These are phyloP conservation scores for Chaetomiaceae sp. DNA, from an alignment of 2,329 filamentous ascomycete species.

Conservation along the genomic window DNA sequence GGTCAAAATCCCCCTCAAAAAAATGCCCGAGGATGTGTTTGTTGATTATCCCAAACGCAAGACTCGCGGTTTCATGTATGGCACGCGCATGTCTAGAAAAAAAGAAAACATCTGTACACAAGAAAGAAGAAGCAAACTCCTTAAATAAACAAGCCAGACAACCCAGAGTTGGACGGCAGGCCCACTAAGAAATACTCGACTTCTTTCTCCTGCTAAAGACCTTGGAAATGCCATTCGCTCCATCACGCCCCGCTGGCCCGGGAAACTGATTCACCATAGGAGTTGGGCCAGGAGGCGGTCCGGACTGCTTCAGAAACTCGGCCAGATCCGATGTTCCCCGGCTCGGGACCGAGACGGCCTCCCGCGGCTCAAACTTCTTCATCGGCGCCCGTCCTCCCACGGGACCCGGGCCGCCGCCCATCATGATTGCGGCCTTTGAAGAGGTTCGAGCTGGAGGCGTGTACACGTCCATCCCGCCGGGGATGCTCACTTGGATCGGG, in stretches of 20 bases:
- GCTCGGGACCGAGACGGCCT: constrained; percentile 39
- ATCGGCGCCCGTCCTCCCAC: constrained; percentile 42
- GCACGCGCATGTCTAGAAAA: not conserved
- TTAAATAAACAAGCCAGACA: too few species aligned
- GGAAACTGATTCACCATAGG: constrained; percentile 23
- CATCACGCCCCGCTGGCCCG: constrained; percentile 35
- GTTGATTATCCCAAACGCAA: not conserved
- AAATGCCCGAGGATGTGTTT: not conserved
- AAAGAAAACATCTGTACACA: not conserved
- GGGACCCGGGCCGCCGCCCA: constrained; percentile 1
- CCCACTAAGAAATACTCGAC: constrained; percentile 26
- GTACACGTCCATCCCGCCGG: constrained; percentile 43
- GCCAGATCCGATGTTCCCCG: constrained; percentile 64
- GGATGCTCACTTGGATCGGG: constrained; percentile 50
- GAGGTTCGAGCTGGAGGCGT: constrained; percentile 12
- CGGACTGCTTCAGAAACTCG: constrained; percentile 66
- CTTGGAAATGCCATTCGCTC: constrained; percentile 41
- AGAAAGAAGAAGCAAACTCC: not conserved
- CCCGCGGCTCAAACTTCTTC: constrained; percentile 57
- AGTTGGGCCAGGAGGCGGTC: constrained; percentile 48
- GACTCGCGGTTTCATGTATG: not conserved
- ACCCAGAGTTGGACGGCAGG: too few species aligned
- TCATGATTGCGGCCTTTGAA: constrained; percentile 13
- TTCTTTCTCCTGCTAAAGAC: constrained; percentile 51
- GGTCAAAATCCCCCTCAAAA: not conserved